These are phyloP conservation scores for Nyssa sinensis DNA, from an alignment of 148 eudicot species.

Conservation along the genomic window DNA sequence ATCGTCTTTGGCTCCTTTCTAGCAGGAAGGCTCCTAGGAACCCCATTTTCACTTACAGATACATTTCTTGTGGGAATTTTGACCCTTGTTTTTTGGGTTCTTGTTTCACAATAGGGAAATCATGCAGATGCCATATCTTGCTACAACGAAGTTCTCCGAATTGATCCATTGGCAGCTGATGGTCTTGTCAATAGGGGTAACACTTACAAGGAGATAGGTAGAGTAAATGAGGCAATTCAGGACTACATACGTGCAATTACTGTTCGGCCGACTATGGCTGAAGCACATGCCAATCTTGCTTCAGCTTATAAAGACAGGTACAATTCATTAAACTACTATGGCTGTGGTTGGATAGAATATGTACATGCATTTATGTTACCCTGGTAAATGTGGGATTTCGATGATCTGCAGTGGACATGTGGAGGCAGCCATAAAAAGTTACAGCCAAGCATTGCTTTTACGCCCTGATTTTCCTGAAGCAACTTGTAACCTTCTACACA, in stretches of 20 bases:
- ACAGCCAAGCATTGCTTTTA: slow-evolving; percentile 57
- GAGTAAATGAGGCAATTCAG: slow-evolving; percentile 81
- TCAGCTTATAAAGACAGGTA: slow-evolving; percentile 85
- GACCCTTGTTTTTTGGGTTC: background rate
- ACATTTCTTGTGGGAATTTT: background rate
- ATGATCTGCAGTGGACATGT: slow-evolving; percentile 53
- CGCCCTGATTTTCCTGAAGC: slow-evolving; percentile 88
- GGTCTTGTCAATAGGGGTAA: slow-evolving; percentile 77
- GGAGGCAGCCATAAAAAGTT: slow-evolving; percentile 68
- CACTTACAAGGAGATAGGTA: slow-evolving; percentile 73
- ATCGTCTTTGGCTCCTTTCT: too few species aligned
- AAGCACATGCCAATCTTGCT: slow-evolving; percentile 85
- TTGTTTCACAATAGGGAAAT: slow-evolving; percentile 57
- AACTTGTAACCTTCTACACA: slow-evolving; percentile 78
- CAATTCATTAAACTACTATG: background rate
- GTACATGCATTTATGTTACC: background rate
- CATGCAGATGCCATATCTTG: slow-evolving; percentile 71
- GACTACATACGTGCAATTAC: slow-evolving; percentile 66
- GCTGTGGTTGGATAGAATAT: background rate
- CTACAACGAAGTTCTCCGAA: slow-evolving; percentile 74
- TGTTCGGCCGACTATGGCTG: slow-evolving; percentile 73
- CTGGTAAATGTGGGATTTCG: background rate
- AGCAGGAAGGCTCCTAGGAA: too few species aligned
- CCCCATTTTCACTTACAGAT: too few species aligned
- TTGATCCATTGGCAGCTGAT: slow-evolving; percentile 77